Conservation (phyloP, 805 yeast species). For the Cyberlindnera meyerae region DNA sequence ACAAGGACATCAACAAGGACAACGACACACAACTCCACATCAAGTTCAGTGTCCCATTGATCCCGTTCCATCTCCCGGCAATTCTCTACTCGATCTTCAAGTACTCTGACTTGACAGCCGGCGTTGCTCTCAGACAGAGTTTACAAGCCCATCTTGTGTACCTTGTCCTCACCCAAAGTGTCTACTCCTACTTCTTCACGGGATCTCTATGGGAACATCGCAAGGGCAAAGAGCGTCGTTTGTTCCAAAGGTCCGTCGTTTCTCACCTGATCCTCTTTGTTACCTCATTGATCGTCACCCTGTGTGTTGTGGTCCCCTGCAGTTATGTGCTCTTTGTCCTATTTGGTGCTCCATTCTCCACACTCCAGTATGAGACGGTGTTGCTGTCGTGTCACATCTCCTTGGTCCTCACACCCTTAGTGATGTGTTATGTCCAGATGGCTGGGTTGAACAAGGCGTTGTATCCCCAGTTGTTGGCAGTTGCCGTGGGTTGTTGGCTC, state of each 20-base stretch:
- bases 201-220: constrained; percentile 4
- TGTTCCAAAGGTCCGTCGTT: constrained; percentile 7
- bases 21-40: constrained; percentile 3
- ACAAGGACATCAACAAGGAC: constrained; percentile 1
- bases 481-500: constrained; percentile 73
- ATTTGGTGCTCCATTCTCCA: constrained; percentile 77
- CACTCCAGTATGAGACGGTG: constrained; percentile 49
- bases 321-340: constrained; percentile 40
- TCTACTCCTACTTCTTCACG: constrained; percentile 9
- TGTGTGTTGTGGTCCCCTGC: constrained; percentile 25
- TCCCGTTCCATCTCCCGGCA: constrained; percentile 10
- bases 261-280: constrained; percentile 13
- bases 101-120: constrained; percentile 1
- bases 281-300: constrained; percentile 14
- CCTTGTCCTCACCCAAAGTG: constrained; percentile 3
- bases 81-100: constrained; percentile 8
- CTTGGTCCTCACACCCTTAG: constrained; percentile 54
- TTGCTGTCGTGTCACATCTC: constrained; percentile 60
- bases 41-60: constrained; percentile 6
- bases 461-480: constrained; percentile 30
- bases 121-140: too few species aligned
- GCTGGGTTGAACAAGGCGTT: constrained; percentile 29
- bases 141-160: background rate
- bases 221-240: constrained; percentile 5
- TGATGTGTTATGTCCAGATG: constrained; percentile 50